Base-by-base conservation (phyloP, 257 asterid genomes). In the Capsicum baccatum region DNA sequence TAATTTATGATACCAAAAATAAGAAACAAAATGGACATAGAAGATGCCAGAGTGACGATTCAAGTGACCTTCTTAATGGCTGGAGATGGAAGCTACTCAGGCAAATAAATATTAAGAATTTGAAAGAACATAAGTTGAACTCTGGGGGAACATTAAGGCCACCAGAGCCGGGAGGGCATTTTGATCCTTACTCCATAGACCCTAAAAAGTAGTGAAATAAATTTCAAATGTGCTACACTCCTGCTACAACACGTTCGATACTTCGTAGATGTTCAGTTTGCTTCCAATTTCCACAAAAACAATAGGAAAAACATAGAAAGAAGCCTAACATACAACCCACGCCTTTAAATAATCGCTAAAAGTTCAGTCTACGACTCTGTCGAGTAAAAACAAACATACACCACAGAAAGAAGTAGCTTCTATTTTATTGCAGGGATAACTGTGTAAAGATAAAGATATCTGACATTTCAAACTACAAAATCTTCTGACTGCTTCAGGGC, bases 351-450 rank as follows among this genome's bases (percentile, higher is more conserved):
- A 70, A 70, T 9, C 12, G 9, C 26, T 17, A 70, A 39, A 37
- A 4, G 9, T 70, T 70, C 5, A 42, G 16, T 42, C 9, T 42
- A 70, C 79, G 16, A 70, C 16, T 17, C 37, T 4, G 37, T 44
- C 3, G 26, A 44, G 15, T 69, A 44, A 70, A 44, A 44, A 69
- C 44, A 42, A 42, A 26, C 26, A 70, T 26, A 17, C 17, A 17
- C 17, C 9, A 71, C 9, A 6, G 50, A 33, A 26, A 33, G 8
- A 33, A 47, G 3, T 26, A 48, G n/a, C 60, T 73, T 73, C 12
- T 73, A 48, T 48, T 71, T 19, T 73, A 73, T 73, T 73, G 59
- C 59, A 73, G 80, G 80, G 42, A 21, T 26, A 68, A 37, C 69
- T 11, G 67, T 13, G 44, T 73, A 11, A 48, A 12, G 42, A n/a